phyloP scores from a whole-genome alignment of 768 basidiomycete species.

The Suillus ampliporus region DNA sequence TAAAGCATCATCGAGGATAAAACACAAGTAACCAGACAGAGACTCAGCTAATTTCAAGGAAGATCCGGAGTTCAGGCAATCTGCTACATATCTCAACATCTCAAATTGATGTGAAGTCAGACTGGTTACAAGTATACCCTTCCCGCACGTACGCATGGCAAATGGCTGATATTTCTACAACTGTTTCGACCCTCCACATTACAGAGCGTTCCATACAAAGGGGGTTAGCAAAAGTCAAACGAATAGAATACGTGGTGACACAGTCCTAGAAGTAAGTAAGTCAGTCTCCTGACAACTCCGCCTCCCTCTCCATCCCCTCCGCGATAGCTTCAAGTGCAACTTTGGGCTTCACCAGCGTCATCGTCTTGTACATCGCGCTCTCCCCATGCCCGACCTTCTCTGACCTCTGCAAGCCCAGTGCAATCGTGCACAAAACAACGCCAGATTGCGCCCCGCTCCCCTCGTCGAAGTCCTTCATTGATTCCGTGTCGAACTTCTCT shows the following conservation, averaged over 20 bases:
- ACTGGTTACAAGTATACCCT: too few relatives aligned
- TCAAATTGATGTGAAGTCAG: too few relatives aligned
- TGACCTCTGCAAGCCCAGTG: constrained; percentile 53
- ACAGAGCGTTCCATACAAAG: too few relatives aligned
- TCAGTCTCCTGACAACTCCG: background rate
- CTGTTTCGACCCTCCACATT: too few relatives aligned
- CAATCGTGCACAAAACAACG: constrained; percentile 58
- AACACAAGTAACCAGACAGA: too few relatives aligned
- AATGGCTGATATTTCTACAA: too few relatives aligned
- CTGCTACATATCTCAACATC: too few relatives aligned
- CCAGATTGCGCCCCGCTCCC: constrained; percentile 16
- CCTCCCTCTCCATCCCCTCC: constrained; percentile 36
- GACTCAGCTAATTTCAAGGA: too few relatives aligned
- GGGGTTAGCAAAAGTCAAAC: background rate
- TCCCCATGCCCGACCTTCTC: constrained; percentile 46
- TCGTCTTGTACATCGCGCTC: constrained; percentile 52
- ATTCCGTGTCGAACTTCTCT: constrained; percentile 42
- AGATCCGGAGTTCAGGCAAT: too few relatives aligned
- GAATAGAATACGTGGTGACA: background rate
- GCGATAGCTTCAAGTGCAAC: constrained; percentile 51
- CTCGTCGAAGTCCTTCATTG: constrained; percentile 54
- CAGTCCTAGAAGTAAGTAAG: constrained; percentile 1
- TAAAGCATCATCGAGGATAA: too few relatives aligned
- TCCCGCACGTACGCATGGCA: too few relatives aligned
- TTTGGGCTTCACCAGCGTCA: constrained; percentile 56